A percentile compares a stretch with the other conserved stretches of the same genome.
These are phyloP conservation scores for Termitomyces heimii DNA, from an alignment of 768 basidiomycete species.

Conservation along the genomic window DNA sequence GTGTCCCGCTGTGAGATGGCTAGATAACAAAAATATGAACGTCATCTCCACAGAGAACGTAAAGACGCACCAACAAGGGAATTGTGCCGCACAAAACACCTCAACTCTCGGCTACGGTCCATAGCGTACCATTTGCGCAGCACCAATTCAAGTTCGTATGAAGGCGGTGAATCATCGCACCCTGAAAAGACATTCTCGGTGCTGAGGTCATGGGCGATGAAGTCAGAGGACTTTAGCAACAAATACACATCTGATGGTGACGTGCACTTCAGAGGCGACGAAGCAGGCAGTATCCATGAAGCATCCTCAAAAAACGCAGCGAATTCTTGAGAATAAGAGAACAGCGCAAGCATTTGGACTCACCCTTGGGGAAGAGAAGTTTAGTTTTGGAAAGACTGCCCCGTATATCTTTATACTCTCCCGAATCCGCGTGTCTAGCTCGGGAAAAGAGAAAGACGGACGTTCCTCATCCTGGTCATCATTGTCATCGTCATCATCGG, in stretches of 20 bases:
- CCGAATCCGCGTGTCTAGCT: slow-evolving; percentile 71
- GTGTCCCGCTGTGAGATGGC: slow-evolving; percentile 84
- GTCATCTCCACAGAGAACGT: background rate
- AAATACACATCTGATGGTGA: slow-evolving; percentile 89
- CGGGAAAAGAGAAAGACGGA: slow-evolving; percentile 65
- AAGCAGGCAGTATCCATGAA: slow-evolving; percentile 82
- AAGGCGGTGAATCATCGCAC: slow-evolving; percentile 28
- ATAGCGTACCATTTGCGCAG: slow-evolving; percentile 88
- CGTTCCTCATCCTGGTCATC: slow-evolving; percentile 16
- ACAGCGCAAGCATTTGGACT: background rate
- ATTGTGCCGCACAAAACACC: slow-evolving; percentile 83
- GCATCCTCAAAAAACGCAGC: slow-evolving; percentile 57
- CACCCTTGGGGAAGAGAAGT: slow-evolving; percentile 92
- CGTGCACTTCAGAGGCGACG: slow-evolving; percentile 81
- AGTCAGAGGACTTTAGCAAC: slow-evolving; percentile 89
- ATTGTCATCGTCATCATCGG: slow-evolving; percentile 45
- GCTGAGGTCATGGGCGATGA: slow-evolving; percentile 74
- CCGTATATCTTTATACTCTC: slow-evolving; percentile 61
- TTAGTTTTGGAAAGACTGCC: slow-evolving; percentile 92
- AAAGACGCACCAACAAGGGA: slow-evolving; percentile 60
- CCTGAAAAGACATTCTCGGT: slow-evolving; percentile 59
- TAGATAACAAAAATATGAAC: slow-evolving; percentile 20
- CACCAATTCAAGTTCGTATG: slow-evolving; percentile 75
- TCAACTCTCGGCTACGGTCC: slow-evolving; percentile 76
- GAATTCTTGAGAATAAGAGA: background rate